Evolutionary conservation across 257 asterid genomes (phyloP), one percentile per base, ranked within the genome.

Genomic region (Paulownia fortunei): DNA sequence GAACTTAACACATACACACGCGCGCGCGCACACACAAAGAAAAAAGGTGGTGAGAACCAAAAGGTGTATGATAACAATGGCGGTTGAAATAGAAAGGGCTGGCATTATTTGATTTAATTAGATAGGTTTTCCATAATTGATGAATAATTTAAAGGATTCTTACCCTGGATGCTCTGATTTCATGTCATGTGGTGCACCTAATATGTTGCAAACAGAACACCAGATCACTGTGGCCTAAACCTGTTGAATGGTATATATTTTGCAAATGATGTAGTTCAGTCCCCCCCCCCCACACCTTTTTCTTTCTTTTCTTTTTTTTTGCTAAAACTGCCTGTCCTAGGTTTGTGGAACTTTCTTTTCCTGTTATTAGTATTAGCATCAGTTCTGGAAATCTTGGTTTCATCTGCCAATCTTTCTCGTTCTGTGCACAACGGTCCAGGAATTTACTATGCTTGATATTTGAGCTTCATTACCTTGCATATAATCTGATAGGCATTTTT

Each of bases 391-490:
- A 3, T 30, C 30, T 42, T 30, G 76, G 36, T 34, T 10, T 13
- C 27, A 10, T 70, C 19, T 34, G 52, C 66, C 61, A 6, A 11
- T 52, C 2, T 36, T 5, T 36, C 21, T 32, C 67, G 2, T 70
- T 19, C 19, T 32, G 0, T 72, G 37, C 36, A 42, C 55, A 72
- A 55, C 37, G 3, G 11, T 27, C 32, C 13, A 2, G 15, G 41
- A 70, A 18, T 70, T 65, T 42, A 8, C 26, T 34, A 15, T 70
- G 49, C 26, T 47, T n/a, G n/a, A n/a, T n/a, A n/a, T n/a, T 44
- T 49, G 21, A 49, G 21, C 56, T 37, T 67, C 64, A 49, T 61
- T 8, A 73, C 63, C 19, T 70, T 68, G 73, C 47, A 63, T 27
- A 49, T 56, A 5, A 36, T 58, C 73, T 64, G 36, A 63, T 34